Evolutionary conservation across 2,329 filamentous ascomycete genomes (phyloP).

Genomic region (Colletotrichum sp.): DNA sequence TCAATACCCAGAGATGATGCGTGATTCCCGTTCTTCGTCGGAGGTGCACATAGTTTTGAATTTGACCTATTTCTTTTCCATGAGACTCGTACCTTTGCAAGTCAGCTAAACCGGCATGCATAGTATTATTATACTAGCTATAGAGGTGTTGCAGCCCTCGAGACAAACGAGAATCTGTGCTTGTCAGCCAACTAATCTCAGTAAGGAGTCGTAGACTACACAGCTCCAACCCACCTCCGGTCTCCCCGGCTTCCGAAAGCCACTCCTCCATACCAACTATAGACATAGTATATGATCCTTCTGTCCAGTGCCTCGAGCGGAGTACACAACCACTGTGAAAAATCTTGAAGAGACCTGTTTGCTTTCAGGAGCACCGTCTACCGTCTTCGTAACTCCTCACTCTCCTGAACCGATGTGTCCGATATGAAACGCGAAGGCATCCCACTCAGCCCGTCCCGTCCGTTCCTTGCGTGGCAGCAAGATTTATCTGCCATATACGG

Average conservation of each 20-base stretch:
- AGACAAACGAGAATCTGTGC: neutral
- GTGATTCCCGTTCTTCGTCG: fast-evolving
- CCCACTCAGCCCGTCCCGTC: neutral
- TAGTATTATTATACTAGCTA: fast-evolving
- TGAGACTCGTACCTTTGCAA: neutral
- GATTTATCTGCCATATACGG: neutral
- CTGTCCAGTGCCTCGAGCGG: neutral
- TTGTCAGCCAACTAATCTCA: fast-evolving
- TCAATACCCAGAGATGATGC: neutral
- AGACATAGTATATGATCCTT: neutral
- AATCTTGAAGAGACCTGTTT: fast-evolving
- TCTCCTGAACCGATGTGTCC: neutral
- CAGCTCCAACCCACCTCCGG: neutral
- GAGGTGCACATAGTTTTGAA: neutral
- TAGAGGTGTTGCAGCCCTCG: neutral
- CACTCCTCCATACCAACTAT: fast-evolving
- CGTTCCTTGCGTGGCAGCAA: neutral
- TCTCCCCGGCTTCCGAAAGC: neutral
- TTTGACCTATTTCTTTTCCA: neutral
- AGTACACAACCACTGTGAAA: fast-evolving
- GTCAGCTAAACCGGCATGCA: neutral
- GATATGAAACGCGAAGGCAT: neutral
- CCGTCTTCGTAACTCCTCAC: neutral
- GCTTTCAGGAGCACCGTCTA: neutral
- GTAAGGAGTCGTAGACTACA: neutral